These are phyloP conservation scores for Saccharomycopsis crataegensis DNA, from an alignment of 1,139 yeast genomes.

Conservation along the genomic window DNA sequence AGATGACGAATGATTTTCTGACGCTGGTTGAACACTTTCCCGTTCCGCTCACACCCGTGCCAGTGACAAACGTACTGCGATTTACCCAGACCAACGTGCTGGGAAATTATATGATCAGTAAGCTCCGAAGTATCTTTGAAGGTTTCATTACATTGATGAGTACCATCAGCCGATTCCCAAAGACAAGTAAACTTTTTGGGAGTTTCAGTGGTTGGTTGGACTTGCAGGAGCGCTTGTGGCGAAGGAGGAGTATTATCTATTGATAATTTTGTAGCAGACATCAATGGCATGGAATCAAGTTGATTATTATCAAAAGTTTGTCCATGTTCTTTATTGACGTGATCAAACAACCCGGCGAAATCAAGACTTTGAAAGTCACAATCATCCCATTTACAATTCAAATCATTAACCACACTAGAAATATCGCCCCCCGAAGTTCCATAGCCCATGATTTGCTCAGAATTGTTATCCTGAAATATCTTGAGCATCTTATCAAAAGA, in stretches of 20 bases:
- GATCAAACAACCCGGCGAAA: slow-evolving; percentile 47
- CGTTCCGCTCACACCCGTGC: slow-evolving; percentile 66
- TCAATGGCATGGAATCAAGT: neutral
- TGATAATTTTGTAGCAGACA: neutral
- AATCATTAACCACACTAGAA: slow-evolving; percentile 18
- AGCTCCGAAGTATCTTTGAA: slow-evolving; percentile 52
- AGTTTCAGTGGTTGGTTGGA: neutral
- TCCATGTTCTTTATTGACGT: slow-evolving; percentile 47
- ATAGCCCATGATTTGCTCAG: too few species aligned
- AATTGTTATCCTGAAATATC: too few species aligned
- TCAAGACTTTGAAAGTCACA: slow-evolving; percentile 53
- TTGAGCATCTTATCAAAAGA: too few species aligned
- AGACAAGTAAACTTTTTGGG: neutral
- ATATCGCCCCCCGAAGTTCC: too few species aligned
- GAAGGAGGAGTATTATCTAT: neutral
- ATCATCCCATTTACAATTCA: slow-evolving; percentile 66
- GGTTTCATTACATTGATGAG: slow-evolving; percentile 38
- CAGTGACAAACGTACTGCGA: slow-evolving; percentile 66
- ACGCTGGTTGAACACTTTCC: slow-evolving; percentile 63
- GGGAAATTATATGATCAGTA: slow-evolving; percentile 58
- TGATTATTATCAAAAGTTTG: neutral
- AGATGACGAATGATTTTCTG: slow-evolving; percentile 84
- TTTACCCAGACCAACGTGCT: slow-evolving; percentile 71
- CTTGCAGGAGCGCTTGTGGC: too few species aligned
- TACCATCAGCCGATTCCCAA: slow-evolving; percentile 26